phyloP scores from a whole-genome alignment of 2,329 filamentous ascomycete genomes.

The Pezicula carpinea region DNA sequence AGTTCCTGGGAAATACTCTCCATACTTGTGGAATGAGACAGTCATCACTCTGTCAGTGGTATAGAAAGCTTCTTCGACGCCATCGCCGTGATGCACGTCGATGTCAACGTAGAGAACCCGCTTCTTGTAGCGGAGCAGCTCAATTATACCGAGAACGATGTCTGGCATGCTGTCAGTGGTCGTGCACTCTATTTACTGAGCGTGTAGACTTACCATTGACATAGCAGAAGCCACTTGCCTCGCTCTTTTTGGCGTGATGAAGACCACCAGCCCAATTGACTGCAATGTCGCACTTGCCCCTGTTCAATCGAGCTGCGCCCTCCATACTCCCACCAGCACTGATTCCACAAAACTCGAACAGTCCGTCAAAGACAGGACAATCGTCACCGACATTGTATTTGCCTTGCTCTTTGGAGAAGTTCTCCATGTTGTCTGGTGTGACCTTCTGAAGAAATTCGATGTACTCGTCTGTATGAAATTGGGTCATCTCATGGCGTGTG shows the following conservation, averaged over 20 bases:
- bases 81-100: slow-evolving; percentile 90
- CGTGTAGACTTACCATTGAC: slow-evolving; percentile 72
- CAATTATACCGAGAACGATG: slow-evolving; percentile 92
- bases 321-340: slow-evolving; percentile 94
- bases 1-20: slow-evolving; percentile 91
- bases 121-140: slow-evolving; percentile 84
- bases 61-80: slow-evolving; percentile 90
- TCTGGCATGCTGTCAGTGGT: slow-evolving; percentile 54
- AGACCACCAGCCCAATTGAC: slow-evolving; percentile 98
- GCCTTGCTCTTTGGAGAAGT: slow-evolving; percentile 81
- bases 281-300: slow-evolving; percentile 90
- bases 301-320: slow-evolving; percentile 83
- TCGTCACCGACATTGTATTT: slow-evolving; percentile 96
- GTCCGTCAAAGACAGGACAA: slow-evolving; percentile 93
- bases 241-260: slow-evolving; percentile 95
- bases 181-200: slow-evolving; percentile 1
- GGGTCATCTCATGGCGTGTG: slow-evolving; percentile 81
- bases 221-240: slow-evolving; percentile 97
- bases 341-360: slow-evolving; percentile 95
- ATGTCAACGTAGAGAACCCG: slow-evolving; percentile 98
- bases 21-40: slow-evolving; percentile 93
- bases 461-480: slow-evolving; percentile 94
- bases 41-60: slow-evolving; percentile 92
- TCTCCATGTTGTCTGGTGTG: slow-evolving; percentile 97
- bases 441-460: slow-evolving; percentile 93